A percentile compares a stretch with the other conserved stretches of the same genome.
These are phyloP conservation scores for Cladosporium sp. DNA, from an alignment of 2,329 filamentous ascomycete species.

Conservation along the genomic window DNA sequence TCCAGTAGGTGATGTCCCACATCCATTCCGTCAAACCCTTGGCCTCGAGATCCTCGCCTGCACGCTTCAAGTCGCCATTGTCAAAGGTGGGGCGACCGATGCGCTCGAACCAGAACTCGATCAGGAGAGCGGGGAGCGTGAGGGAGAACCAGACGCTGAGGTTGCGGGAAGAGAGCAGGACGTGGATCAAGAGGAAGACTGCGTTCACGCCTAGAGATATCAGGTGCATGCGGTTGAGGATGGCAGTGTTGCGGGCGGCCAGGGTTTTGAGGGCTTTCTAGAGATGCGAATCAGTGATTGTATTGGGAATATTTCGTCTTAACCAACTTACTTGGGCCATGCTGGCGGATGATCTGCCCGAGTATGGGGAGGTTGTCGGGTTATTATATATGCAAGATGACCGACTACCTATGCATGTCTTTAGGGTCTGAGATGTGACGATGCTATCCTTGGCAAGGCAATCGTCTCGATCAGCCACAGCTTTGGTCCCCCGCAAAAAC, in stretches of 20 bases:
- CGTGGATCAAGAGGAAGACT: constrained; percentile 69
- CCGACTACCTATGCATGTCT: too few species aligned
- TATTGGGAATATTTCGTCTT: too few species aligned
- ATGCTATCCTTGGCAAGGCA: neutral
- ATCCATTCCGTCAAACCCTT: constrained; percentile 93
- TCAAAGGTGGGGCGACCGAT: constrained; percentile 74
- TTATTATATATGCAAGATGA: too few species aligned
- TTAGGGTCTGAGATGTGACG: too few species aligned
- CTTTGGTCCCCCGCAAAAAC: neutral
- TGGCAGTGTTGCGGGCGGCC: constrained; percentile 72
- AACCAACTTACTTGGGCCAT: too few species aligned
- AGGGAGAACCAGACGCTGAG: constrained; percentile 66
- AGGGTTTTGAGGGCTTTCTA: constrained; percentile 55
- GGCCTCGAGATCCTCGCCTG: constrained; percentile 85
- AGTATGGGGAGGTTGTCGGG: too few species aligned
- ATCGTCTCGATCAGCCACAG: neutral
- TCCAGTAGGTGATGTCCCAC: constrained; percentile 97
- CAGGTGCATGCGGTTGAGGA: constrained; percentile 77
- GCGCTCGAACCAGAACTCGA: constrained; percentile 81
- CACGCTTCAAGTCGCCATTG: constrained; percentile 58
- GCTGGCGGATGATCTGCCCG: too few species aligned
- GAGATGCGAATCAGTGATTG: too few species aligned
- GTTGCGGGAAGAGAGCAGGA: constrained; percentile 52
- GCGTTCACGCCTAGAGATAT: constrained; percentile 68
- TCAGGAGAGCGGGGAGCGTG: constrained; percentile 68